Evolutionary conservation across 306 rosid genomes (phyloP).

Genomic region (Sindora glabra): DNA sequence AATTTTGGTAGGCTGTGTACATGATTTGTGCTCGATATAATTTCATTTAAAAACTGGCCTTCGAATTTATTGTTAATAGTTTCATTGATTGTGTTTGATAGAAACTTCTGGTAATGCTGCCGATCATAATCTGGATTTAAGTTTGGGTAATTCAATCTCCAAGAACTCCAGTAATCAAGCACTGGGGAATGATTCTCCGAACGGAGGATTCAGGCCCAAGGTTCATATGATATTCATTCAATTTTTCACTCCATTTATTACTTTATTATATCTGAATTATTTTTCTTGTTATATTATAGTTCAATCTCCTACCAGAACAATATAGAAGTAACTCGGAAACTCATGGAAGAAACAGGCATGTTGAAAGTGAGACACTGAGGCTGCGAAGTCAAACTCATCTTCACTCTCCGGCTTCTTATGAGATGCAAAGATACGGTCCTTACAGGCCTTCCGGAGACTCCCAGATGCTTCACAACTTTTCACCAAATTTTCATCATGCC

Average conservation of each 20-base stretch:
- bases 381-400: conserved; percentile 38
- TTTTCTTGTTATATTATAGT: conserved; percentile 8
- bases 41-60: neutral
- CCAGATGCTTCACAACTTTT: conserved; percentile 38
- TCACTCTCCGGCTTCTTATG: conserved; percentile 41
- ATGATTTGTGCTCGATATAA: neutral
- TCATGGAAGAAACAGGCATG: conserved; percentile 25
- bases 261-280: too few species aligned
- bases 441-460: conserved; percentile 36
- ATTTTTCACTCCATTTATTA: too few species aligned
- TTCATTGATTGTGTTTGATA: conserved; percentile 3
- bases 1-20: conserved; percentile 58
- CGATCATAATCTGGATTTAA: conserved; percentile 60
- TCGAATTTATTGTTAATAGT: neutral
- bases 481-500: conserved; percentile 30
- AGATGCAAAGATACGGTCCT: conserved; percentile 52
- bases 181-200: conserved; percentile 30
- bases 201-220: conserved; percentile 25
- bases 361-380: conserved; percentile 39
- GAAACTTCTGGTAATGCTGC: conserved; percentile 31
- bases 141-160: conserved; percentile 55
- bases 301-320: conserved; percentile 29
- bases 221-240: too few species aligned
- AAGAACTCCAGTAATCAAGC: conserved; percentile 17
- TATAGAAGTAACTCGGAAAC: conserved; percentile 26